Percentiles rank a stretch among this genome's conserved stretches.
Conservation (phyloP, 2,329 filamentous ascomycete genomes). For the Ramularia endophylla region DNA sequence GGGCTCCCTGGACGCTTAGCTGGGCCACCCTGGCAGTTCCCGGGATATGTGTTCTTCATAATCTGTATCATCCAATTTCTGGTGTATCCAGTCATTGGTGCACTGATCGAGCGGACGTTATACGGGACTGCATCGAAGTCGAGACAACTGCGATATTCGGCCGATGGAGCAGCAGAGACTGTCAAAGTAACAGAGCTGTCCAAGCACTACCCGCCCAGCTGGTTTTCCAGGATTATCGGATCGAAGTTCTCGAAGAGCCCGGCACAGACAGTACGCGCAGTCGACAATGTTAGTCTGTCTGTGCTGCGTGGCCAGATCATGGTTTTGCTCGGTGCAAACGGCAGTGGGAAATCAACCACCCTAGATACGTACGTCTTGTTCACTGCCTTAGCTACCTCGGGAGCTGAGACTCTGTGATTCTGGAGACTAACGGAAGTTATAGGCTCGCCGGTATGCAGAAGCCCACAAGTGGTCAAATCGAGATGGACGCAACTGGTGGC, state of each 20-base stretch:
- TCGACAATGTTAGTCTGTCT: slow-evolving; percentile 64
- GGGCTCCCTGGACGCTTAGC: slow-evolving; percentile 1
- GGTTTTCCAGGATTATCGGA: slow-evolving; percentile 48
- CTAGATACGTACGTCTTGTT: too few species aligned
- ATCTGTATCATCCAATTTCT: slow-evolving; percentile 74
- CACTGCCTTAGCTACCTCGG: too few species aligned
- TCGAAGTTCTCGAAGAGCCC: slow-evolving; percentile 42
- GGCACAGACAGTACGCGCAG: slow-evolving; percentile 68
- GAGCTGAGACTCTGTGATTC: too few species aligned
- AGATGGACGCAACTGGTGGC: slow-evolving; percentile 68
- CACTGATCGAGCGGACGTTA: slow-evolving; percentile 64
- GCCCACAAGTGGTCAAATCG: slow-evolving; percentile 67
- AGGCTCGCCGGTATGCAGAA: slow-evolving; percentile 75
- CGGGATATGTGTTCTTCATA: slow-evolving; percentile 71
- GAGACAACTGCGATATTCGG: slow-evolving; percentile 36
- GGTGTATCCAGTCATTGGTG: slow-evolving; percentile 68
- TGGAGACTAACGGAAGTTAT: too few species aligned
- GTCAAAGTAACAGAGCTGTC: slow-evolving; percentile 68
- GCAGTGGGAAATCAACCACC: slow-evolving; percentile 82
- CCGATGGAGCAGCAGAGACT: slow-evolving; percentile 39
- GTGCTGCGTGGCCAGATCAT: slow-evolving; percentile 76
- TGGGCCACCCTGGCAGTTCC: slow-evolving; percentile 53
- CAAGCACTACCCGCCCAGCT: slow-evolving; percentile 68
- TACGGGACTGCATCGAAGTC: slow-evolving; percentile 65
- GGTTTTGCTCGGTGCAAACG: slow-evolving; percentile 80